Evolutionary conservation across 2,329 filamentous ascomycete genomes (phyloP), one percentile per base, ranked within the genome.

Genomic region (Aspergillus brasiliensis): DNA sequence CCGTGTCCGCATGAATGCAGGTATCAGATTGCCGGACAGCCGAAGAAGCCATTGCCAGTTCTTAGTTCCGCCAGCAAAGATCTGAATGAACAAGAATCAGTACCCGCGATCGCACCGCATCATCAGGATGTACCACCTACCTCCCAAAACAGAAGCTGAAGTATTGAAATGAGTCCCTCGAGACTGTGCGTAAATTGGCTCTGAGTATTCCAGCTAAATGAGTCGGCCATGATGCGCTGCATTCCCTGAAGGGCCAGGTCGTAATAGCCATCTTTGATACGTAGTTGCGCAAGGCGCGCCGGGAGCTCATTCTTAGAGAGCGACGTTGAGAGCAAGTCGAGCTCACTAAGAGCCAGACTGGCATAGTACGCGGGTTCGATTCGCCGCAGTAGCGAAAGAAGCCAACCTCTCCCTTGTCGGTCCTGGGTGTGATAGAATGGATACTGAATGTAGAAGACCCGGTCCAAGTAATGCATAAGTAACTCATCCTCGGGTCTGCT

Each of bases 381-480:
- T 17, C 52, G 52, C 23, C 27, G 37, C 10, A 55, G n/a, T 17
- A 55, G 27, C 17, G 52, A 55, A 10, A 44, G 21, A 21, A 55
- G 52, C 52, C 52, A 55, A 23, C 52, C 52, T 15, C 52, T 15
- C 15, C 52, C 34, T 42, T 27, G 52, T 19, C 52, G 52, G 27
- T 28, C 27, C 3, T 8, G 27, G 21, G 52, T 13, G 17, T 40
- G 27, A 11, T 46, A 55, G 11, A 55, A 55, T 8, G 52, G 52
- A 21, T 23, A 55, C 7, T 55, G 52, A 7, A 55, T 19, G 21
- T 55, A 55, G 52, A 55, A 55, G 8, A 46, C 52, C 19, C 17
- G 52, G 28, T 55, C 52, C 34, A 55, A 23, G 37, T 55, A 55
- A 37, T 55, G 27, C 52, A 55, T 55, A 10, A 55, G 40, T n/a